Base-by-base conservation (phyloP, 1,284 basidiomycete species). In the Coniferiporia weirii region DNA sequence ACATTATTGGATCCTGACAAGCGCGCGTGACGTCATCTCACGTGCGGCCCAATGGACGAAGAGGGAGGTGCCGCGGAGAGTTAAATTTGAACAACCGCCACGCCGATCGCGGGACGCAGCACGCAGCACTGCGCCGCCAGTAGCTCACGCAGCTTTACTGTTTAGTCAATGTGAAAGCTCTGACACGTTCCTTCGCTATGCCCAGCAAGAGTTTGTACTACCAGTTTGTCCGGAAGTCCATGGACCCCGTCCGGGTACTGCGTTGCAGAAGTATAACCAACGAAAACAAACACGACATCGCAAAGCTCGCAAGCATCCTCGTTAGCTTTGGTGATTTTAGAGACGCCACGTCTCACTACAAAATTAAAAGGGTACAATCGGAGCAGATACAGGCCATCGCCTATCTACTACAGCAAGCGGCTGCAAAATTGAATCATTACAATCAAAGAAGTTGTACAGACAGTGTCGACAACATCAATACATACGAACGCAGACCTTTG, bases 291-390 rank as follows among this genome's bases (percentile, higher is more conserved):
- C 22, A 43, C 13, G 20, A 55, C 20, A 44, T 46, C 19, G n/a
- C 7, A 3, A 44, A 15, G 15, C 32, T 60, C 3, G 59, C 59
- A 8, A n/a, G 38, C 32, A 43, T 56, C 19, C 54, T 60, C 10
- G 32, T 27, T 3, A 50, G 34, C n/a, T 56, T 58, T 34, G 56
- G 56, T 1, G 43, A 47, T 17, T 58, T 58, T 17, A 52, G 43
- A 34, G 56, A 58, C 17, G 43, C 13, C 12, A 46, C 32, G 20
- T 58, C 40, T 17, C 50, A 50, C 4, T 15, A 46, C 13, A 52
- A 53, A 19, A 52, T 58, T n/a, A 52, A 22, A 9, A 58, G 47
- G 43, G 44, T 34, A 1, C 50, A 58, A 27, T 19, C 34, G 4
- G 38, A 13, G 10, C 13, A 35, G 43, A 53, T 58, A 17, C 56